A percentile compares a stretch with the other conserved stretches of the same genome.
Evolutionary conservation across 352 stramenopile species (phyloP).

Genomic region (Achlya hypogyna): DNA sequence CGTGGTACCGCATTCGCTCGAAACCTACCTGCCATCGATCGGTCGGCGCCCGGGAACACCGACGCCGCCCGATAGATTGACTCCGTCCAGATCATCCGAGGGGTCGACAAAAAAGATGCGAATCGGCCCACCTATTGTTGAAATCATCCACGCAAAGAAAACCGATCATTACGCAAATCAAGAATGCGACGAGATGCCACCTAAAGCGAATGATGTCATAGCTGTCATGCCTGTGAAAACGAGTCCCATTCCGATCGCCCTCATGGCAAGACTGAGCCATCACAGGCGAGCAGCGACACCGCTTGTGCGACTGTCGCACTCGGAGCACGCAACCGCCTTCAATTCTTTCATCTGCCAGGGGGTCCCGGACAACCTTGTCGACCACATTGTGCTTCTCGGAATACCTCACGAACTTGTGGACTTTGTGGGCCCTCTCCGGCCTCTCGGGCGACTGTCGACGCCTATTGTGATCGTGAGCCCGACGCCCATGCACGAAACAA

Average conservation of each 20-base stretch:
- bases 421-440: conserved; percentile 42
- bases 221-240: neutral
- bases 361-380: conserved; percentile 28
- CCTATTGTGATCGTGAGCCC: conserved; percentile 11
- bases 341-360: neutral
- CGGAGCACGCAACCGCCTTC: neutral
- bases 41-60: too few species aligned
- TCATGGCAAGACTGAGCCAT: neutral
- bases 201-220: too few species aligned
- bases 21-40: neutral
- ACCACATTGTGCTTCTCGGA: conserved; percentile 55
- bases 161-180: too few species aligned
- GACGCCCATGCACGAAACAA: conserved; percentile 1
- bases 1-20: neutral
- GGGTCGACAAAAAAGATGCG: neutral
- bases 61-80: neutral
- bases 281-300: neutral
- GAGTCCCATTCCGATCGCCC: neutral
- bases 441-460: neutral
- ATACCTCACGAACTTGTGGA: conserved; percentile 47
- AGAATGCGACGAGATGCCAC: too few species aligned
- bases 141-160: neutral
- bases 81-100: neutral
- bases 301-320: neutral
- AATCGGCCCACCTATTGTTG: too few species aligned